Percentiles rank a stretch among this genome's conserved stretches.
Conservation (phyloP, 305 asterid genomes). For the Euphrasia arctica region DNA sequence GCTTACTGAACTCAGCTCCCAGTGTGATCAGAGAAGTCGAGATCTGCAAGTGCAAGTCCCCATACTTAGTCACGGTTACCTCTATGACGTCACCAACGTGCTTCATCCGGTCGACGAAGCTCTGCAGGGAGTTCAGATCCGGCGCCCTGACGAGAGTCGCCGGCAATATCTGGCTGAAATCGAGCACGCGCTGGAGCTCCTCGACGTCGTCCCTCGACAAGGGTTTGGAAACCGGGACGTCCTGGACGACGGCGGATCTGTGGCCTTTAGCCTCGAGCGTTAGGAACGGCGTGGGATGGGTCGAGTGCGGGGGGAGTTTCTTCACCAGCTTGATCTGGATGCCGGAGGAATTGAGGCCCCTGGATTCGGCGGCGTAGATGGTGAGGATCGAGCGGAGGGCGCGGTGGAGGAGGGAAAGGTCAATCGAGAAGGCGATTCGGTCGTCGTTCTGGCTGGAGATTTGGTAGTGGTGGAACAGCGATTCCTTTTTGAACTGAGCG, state of each 20-base stretch:
- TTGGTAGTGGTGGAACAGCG: constrained; percentile 75
- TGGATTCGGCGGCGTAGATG: constrained; percentile 45
- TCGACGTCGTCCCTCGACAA: constrained; percentile 62
- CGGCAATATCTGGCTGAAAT: constrained; percentile 74
- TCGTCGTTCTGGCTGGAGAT: constrained; percentile 79
- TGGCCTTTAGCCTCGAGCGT: constrained; percentile 78
- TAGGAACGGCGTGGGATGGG: constrained; percentile 64
- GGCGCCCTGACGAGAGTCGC: constrained; percentile 63
- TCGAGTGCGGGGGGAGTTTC: constrained; percentile 62
- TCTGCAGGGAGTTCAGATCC: constrained; percentile 57
- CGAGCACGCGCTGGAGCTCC: constrained; percentile 71
- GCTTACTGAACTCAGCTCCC: constrained; percentile 76
- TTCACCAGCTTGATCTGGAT: constrained; percentile 74
- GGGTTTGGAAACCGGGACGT: constrained; percentile 89
- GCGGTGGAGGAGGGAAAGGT: constrained; percentile 86
- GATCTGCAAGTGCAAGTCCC: constrained; percentile 80
- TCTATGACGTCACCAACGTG: constrained; percentile 81
- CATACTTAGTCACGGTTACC: constrained; percentile 69
- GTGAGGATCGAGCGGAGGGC: constrained; percentile 83
- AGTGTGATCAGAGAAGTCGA: constrained; percentile 59
- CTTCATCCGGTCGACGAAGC: constrained; percentile 74
- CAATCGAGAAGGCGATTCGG: constrained; percentile 76
- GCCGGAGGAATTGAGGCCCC: constrained; percentile 32
- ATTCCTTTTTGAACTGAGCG: constrained; percentile 59
- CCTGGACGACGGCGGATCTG: constrained; percentile 84